These are phyloP conservation scores for Apiotrichum akiyoshidainum DNA, from an alignment of 1,284 basidiomycete genomes.

Conservation along the genomic window DNA sequence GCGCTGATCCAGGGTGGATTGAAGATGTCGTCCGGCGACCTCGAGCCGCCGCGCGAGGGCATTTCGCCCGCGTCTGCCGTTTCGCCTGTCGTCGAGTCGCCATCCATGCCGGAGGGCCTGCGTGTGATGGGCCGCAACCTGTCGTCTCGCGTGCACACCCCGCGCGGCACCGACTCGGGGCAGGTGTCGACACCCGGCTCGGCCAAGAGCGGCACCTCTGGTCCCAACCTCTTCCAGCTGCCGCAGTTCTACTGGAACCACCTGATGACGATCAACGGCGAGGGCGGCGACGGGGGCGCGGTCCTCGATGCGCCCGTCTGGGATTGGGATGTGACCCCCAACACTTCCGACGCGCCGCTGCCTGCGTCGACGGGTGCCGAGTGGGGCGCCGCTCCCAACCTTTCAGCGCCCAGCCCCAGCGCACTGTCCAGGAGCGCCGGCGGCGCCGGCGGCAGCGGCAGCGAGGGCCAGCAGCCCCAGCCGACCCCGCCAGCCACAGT, in stretches of 20 bases:
- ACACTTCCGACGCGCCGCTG: background rate
- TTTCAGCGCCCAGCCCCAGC: too few relatives aligned
- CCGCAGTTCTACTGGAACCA: conserved; percentile 44
- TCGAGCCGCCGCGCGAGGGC: background rate
- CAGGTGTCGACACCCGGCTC: background rate
- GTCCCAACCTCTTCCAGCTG: conserved; percentile 30
- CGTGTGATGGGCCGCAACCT: conserved; percentile 24
- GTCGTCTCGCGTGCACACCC: background rate
- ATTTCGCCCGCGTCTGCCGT: background rate
- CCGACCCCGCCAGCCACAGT: background rate
- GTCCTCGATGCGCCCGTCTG: background rate
- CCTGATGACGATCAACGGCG: conserved; percentile 14
- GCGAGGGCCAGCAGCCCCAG: too few relatives aligned
- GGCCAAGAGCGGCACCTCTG: background rate
- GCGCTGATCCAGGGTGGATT: conserved; percentile 43
- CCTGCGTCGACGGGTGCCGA: background rate
- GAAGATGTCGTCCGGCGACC: conserved; percentile 18
- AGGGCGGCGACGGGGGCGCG: background rate
- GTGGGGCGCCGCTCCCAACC: background rate
- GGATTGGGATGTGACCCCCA: conserved; percentile 11
- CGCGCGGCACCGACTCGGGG: background rate
- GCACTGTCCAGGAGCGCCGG: background rate
- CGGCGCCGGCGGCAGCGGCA: background rate
- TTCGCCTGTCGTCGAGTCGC: conserved; percentile 4
- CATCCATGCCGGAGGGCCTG: conserved; percentile 19